phyloP scores from a whole-genome alignment of 805 yeast genomes.

The Barnettozyma californica region DNA sequence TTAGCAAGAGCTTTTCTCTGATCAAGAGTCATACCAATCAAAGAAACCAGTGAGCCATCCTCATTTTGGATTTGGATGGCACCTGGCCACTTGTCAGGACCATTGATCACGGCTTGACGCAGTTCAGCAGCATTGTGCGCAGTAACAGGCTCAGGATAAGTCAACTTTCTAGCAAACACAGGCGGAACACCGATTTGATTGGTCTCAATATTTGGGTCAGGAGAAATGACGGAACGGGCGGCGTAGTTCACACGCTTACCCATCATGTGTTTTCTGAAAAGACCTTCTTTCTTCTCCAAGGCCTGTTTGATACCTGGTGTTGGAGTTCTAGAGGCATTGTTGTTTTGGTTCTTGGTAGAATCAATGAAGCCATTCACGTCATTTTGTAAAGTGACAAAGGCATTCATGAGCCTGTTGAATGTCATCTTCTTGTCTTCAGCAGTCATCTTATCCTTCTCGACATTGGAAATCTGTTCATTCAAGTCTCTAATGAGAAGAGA shows the following conservation, averaged over 20 bases:
- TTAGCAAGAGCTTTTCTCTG: constrained; percentile 94
- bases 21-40: constrained; percentile 85
- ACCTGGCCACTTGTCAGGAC: constrained; percentile 99
- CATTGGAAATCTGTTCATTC: constrained; percentile 70
- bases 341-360: constrained; percentile 79
- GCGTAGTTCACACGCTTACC: constrained; percentile 99
- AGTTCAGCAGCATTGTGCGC: constrained; percentile 83
- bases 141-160: constrained; percentile 98
- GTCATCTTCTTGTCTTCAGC: constrained; percentile 69
- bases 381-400: constrained; percentile 90
- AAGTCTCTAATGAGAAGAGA: constrained; percentile 80
- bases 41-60: constrained; percentile 78
- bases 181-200: constrained; percentile 99
- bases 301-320: constrained; percentile 97
- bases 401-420: constrained; percentile 89
- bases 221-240: constrained; percentile 98
- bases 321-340: constrained; percentile 56
- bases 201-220: constrained; percentile 97
- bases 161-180: constrained; percentile 90
- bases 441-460: constrained; percentile 53
- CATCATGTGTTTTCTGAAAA: constrained; percentile 99
- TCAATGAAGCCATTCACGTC: constrained; percentile 94
- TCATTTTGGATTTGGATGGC: constrained; percentile 95
- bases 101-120: constrained; percentile 93
- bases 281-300: constrained; percentile 95